Percentiles rank a stretch among this genome's conserved stretches.
Conservation (phyloP, 2,329 filamentous ascomycete genomes). For the Botrytis galanthina region DNA sequence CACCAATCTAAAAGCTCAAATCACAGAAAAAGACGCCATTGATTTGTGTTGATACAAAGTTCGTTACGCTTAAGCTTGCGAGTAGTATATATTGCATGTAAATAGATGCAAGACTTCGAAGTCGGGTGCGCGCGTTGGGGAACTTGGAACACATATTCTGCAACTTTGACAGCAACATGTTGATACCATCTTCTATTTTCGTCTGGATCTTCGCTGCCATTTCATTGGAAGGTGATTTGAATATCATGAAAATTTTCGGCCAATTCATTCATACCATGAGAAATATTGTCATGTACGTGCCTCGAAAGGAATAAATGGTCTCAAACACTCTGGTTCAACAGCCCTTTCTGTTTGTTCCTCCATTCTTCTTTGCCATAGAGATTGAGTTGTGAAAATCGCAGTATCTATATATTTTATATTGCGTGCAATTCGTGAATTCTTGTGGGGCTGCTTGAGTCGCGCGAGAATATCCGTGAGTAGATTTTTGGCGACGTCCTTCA, state of each 20-base stretch:
- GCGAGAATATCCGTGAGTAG: background rate
- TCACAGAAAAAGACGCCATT: fast-evolving
- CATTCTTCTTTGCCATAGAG: background rate
- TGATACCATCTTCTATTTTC: background rate
- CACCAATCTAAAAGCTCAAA: background rate
- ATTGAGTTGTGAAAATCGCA: background rate
- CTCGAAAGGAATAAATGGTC: background rate
- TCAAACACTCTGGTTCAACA: background rate
- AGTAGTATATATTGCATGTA: background rate
- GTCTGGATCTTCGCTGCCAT: no score
- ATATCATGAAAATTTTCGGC: fast-evolving
- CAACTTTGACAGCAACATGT: background rate
- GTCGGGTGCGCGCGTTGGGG: fast-evolving
- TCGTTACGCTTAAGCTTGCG: no score
- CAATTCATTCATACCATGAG: fast-evolving
- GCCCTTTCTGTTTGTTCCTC: background rate
- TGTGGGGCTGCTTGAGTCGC: background rate
- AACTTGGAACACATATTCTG: fast-evolving
- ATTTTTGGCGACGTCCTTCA: background rate
- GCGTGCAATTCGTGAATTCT: background rate
- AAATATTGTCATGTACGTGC: background rate
- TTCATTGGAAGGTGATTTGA: fast-evolving
- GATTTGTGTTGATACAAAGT: background rate
- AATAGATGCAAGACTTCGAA: background rate
- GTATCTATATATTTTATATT: background rate